Conservation (phyloP, 2,329 filamentous ascomycete genomes). For the Trematosphaeria pertusa region DNA sequence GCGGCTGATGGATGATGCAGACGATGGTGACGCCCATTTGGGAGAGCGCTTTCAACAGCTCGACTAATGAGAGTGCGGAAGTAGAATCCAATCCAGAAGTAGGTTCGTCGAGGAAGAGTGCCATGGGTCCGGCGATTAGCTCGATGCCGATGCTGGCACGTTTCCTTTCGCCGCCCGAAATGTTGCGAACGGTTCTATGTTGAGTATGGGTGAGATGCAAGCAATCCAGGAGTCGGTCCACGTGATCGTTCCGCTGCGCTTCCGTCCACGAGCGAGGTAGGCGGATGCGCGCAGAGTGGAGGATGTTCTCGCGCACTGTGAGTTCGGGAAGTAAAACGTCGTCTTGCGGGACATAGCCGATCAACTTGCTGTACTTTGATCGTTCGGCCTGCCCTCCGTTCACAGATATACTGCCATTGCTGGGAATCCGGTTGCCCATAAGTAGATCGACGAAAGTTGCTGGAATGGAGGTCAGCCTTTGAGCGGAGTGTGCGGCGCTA, state of each 20-base stretch:
- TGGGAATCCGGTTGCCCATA: neutral
- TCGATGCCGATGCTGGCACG: conserved; percentile 64
- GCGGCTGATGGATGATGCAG: conserved; percentile 67
- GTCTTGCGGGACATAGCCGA: conserved; percentile 68
- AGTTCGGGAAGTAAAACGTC: conserved; percentile 66
- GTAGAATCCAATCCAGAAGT: conserved; percentile 80
- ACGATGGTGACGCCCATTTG: conserved; percentile 64
- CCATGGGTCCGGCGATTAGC: conserved; percentile 30
- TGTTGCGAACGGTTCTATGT: conserved; percentile 60
- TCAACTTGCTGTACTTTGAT: conserved; percentile 59
- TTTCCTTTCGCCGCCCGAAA: conserved; percentile 68
- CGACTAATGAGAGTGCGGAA: conserved; percentile 63
- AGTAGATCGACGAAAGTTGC: neutral
- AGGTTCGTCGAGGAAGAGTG: conserved; percentile 62
- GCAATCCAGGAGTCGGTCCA: conserved; percentile 52
- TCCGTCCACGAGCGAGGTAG: no score
- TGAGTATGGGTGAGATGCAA: conserved; percentile 59
- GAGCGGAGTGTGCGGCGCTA: no score
- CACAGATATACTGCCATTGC: neutral
- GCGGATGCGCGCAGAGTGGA: conserved; percentile 64
- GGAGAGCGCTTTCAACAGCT: conserved; percentile 62
- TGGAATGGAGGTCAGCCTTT: neutral
- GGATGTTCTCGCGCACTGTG: conserved; percentile 67
- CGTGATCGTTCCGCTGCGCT: no score
- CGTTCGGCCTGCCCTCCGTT: neutral